Percentiles rank a stretch among this genome's conserved stretches.
These are phyloP conservation scores for Periconia sp. DNA, from an alignment of 2,329 filamentous ascomycete genomes.

Conservation along the genomic window DNA sequence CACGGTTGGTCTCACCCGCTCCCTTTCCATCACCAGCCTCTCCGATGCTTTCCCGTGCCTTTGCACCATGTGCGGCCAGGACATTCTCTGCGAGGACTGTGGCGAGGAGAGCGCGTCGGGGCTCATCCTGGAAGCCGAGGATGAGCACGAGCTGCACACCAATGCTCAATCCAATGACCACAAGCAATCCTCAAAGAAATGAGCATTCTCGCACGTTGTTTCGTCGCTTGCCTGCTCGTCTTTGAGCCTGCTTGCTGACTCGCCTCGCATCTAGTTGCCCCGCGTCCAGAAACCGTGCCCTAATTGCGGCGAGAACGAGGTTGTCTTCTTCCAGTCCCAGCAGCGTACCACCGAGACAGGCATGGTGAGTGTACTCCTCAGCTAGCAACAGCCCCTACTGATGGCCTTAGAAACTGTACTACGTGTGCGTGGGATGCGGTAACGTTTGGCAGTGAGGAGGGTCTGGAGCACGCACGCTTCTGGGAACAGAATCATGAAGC, in stretches of 20 bases:
- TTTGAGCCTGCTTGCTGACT: slow-evolving; percentile 47
- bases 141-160: slow-evolving; percentile 33
- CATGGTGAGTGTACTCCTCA: slow-evolving; percentile 70
- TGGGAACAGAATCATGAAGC: slow-evolving; percentile 16
- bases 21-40: slow-evolving; percentile 35
- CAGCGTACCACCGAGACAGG: slow-evolving; percentile 96
- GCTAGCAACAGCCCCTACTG: slow-evolving; percentile 8
- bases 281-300: slow-evolving; percentile 87
- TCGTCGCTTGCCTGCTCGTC: slow-evolving; percentile 42
- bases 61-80: slow-evolving; percentile 65
- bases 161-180: slow-evolving; percentile 30
- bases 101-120: slow-evolving; percentile 53
- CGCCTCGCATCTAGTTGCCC: slow-evolving; percentile 73
- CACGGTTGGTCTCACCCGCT: slow-evolving; percentile 78
- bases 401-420: slow-evolving; percentile 56
- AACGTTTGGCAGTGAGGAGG: slow-evolving; percentile 69
- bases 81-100: slow-evolving; percentile 61
- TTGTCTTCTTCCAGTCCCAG: slow-evolving; percentile 98
- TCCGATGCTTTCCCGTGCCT: slow-evolving; percentile 50
- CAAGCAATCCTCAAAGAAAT: slow-evolving; percentile 41
- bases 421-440: slow-evolving; percentile 90
- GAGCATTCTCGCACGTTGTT: slow-evolving; percentile 32
- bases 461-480: slow-evolving; percentile 9
- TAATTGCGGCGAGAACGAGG: slow-evolving; percentile 82
- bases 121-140: slow-evolving; percentile 53